phyloP scores from a whole-genome alignment of 495 filamentous ascomycete species.

The Aspergillus sparsus region DNA sequence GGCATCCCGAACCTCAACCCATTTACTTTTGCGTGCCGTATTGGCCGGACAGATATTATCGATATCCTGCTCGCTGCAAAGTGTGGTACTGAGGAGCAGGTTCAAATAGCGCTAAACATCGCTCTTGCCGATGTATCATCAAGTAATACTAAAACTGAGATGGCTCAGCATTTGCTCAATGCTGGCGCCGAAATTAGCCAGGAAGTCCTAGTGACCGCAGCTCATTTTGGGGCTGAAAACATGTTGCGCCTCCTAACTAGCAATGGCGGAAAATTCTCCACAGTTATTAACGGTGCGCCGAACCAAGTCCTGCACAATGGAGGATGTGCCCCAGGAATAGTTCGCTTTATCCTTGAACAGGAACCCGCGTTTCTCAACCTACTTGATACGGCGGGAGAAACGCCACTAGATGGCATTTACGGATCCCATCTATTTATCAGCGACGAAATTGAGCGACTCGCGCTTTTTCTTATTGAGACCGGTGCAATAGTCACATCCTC shows the following conservation, averaged over 20 bases:
- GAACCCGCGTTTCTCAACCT: background rate
- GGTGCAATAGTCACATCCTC: background rate
- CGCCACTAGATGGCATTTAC: conserved; percentile 1
- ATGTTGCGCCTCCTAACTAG: background rate
- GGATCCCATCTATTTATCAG: background rate
- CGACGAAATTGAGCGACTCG: background rate
- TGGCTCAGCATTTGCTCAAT: background rate
- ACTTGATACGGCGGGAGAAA: background rate
- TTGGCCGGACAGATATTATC: background rate
- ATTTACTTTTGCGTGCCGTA: background rate
- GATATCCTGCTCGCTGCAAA: background rate
- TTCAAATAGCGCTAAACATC: background rate
- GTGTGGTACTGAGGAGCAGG: background rate
- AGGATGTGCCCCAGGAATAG: background rate
- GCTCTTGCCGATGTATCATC: background rate
- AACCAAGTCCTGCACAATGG: background rate
- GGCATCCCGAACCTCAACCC: background rate
- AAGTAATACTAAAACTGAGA: background rate
- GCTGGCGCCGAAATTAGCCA: background rate
- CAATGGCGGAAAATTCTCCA: background rate
- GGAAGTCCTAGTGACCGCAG: background rate
- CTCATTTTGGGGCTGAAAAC: background rate
- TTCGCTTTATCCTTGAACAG: background rate
- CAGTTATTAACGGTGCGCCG: background rate
- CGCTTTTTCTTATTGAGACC: background rate